phyloP scores from a whole-genome alignment of 108 stramenopile genomes.

The Fragilariopsis cylindrus region DNA sequence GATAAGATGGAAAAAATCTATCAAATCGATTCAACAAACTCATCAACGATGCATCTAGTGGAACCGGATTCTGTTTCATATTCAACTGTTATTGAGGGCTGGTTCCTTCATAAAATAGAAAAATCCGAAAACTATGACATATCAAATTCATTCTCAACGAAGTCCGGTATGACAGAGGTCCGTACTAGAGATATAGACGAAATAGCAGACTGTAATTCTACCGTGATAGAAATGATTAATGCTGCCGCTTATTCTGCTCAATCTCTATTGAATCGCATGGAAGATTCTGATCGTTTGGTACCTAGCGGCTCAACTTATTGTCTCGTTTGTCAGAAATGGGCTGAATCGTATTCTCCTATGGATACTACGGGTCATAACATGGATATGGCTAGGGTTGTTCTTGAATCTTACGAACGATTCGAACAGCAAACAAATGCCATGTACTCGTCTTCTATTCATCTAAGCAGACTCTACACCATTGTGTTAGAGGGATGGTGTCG shows the following conservation, averaged over 20 bases:
- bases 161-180: not conserved
- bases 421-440: not conserved
- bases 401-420: conserved; percentile 14
- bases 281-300: conserved; percentile 17
- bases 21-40: conserved; percentile 7
- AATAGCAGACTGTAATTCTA: not conserved
- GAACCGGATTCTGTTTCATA: conserved; percentile 45
- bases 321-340: conserved; percentile 45
- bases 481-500: conserved; percentile 48
- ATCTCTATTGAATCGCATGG: conserved; percentile 38
- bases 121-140: conserved; percentile 14
- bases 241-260: conserved; percentile 28
- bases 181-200: conserved; percentile 17
- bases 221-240: not conserved
- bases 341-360: conserved; percentile 15
- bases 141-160: not conserved
- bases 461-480: conserved; percentile 38
- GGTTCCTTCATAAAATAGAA: conserved; percentile 22
- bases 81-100: conserved; percentile 48
- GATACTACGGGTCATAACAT: conserved; percentile 26
- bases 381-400: conserved; percentile 29
- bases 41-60: not conserved
- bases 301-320: conserved; percentile 34
- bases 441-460: not conserved
- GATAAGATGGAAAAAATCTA: conserved; percentile 45